These are phyloP conservation scores for Solanum clarkiae DNA, from an alignment of 257 asterid species.

Conservation along the genomic window DNA sequence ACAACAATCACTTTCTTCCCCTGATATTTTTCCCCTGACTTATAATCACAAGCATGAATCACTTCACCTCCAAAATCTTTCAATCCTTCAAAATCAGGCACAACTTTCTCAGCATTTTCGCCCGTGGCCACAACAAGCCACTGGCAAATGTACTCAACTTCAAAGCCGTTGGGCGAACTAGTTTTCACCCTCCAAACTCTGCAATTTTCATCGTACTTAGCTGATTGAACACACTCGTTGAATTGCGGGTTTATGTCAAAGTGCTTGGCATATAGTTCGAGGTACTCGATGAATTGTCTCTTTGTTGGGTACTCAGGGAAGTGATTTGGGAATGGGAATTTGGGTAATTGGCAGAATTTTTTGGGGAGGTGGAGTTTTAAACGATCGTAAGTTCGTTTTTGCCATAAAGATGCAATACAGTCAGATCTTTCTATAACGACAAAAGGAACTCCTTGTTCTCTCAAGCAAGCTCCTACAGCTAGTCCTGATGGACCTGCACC, in stretches of 20 bases:
- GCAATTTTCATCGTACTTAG: constrained; percentile 64
- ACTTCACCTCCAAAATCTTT: constrained; percentile 55
- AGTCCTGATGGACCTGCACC: constrained; percentile 95
- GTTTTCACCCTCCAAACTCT: constrained; percentile 59
- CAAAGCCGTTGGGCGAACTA: constrained; percentile 13
- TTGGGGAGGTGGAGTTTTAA: constrained; percentile 78
- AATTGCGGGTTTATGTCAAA: constrained; percentile 57
- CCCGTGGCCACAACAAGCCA: constrained; percentile 88
- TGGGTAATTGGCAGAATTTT: constrained; percentile 67
- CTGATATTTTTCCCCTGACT: constrained; percentile 45
- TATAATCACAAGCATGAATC: constrained; percentile 68
- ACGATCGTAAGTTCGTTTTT: constrained; percentile 76
- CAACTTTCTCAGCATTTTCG: constrained; percentile 60
- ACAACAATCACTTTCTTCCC: constrained; percentile 83
- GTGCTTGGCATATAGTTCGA: constrained; percentile 44
- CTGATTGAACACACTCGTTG: constrained; percentile 59
- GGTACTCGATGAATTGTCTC: constrained; percentile 59
- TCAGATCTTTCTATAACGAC: constrained; percentile 61
- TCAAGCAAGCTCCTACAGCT: constrained; percentile 84
- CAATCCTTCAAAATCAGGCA: constrained; percentile 71
- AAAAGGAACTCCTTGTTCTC: constrained; percentile 54
- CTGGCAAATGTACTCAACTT: constrained; percentile 79
- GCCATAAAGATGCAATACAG: constrained; percentile 92
- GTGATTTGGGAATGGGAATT: constrained; percentile 60
- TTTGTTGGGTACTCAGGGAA: constrained; percentile 71